Percentiles rank a stretch among this genome's conserved stretches.
phyloP scores from a whole-genome alignment of 805 yeast genomes.

The Pichia heedii region DNA sequence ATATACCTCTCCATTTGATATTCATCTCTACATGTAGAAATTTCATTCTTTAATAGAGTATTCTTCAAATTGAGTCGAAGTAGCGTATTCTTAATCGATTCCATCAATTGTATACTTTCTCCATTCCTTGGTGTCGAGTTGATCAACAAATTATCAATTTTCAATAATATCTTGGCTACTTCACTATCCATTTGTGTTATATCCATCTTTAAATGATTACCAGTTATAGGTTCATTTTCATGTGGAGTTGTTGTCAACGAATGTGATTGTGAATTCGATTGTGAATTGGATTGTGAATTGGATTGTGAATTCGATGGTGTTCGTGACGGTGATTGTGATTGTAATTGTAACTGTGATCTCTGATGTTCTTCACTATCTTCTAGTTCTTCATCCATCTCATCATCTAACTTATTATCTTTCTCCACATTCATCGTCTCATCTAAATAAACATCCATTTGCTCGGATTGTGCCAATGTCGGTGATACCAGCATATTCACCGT shows the following conservation, averaged over 20 bases:
- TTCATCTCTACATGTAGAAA: slow-evolving; percentile 22
- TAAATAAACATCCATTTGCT: background rate
- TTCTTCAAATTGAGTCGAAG: slow-evolving; percentile 26
- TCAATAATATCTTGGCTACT: background rate
- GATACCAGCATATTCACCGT: background rate
- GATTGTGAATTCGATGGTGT: background rate
- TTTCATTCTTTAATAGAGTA: slow-evolving; percentile 23
- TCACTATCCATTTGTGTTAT: background rate
- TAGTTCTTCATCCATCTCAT: background rate
- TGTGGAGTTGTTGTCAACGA: background rate
- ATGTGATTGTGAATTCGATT: too few species aligned
- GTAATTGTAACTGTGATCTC: too few species aligned
- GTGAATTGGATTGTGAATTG: too few species aligned
- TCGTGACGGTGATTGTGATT: background rate
- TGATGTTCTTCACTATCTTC: too few species aligned
- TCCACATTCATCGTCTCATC: background rate
- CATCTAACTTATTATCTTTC: background rate
- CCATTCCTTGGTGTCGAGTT: too few species aligned
- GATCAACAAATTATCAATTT: background rate
- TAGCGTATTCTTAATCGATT: slow-evolving; percentile 14
- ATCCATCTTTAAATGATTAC: background rate
- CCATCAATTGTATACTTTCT: background rate
- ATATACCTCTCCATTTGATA: slow-evolving; percentile 24
- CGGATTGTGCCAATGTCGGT: background rate
- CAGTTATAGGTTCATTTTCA: too few species aligned